Percentiles rank a stretch among this genome's conserved stretches.
Conservation (phyloP, 2,329 filamentous ascomycete genomes). For the Thyridium curvatum region DNA sequence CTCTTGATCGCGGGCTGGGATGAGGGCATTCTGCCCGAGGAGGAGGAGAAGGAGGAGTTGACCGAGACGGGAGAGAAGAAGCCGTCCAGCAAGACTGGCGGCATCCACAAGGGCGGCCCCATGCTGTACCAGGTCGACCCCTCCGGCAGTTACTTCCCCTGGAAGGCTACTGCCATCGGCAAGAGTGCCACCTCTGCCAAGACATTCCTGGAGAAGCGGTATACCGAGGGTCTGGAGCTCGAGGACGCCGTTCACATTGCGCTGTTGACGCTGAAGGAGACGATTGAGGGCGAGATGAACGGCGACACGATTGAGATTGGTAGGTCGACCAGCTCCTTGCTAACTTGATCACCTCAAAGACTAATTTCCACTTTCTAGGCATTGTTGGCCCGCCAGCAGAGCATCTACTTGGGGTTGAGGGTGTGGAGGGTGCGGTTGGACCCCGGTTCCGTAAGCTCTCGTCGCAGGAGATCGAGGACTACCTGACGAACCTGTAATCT, state of each 20-base stretch:
- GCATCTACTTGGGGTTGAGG: conserved; percentile 85
- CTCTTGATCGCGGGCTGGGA: conserved; percentile 96
- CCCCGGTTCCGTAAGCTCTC: conserved; percentile 91
- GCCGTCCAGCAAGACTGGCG: conserved; percentile 80
- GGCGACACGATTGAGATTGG: conserved; percentile 98
- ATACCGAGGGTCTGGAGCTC: conserved; percentile 92
- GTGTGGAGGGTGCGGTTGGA: conserved; percentile 76
- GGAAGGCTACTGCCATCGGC: conserved; percentile 98
- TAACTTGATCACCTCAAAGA: too few relatives aligned
- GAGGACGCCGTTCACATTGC: conserved; percentile 99
- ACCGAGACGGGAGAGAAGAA: conserved; percentile 52
- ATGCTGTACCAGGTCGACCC: conserved; percentile 99
- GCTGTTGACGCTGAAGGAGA: conserved; percentile 94
- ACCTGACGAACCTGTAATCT: conserved; percentile 89
- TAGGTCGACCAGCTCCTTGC: conserved; percentile 39
- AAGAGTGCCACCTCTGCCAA: conserved; percentile 98
- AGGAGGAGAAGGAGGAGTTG: conserved; percentile 51
- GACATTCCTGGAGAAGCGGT: conserved; percentile 98
- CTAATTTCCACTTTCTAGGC: conserved; percentile 48
- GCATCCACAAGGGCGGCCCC: conserved; percentile 89
- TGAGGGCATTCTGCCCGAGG: conserved; percentile 87
- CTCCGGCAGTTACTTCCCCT: conserved; percentile 97
- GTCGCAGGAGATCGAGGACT: conserved; percentile 98
- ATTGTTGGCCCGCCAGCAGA: conserved; percentile 94
- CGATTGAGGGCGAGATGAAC: conserved; percentile 99